Evolutionary conservation across 805 yeast species (phyloP), one percentile per base, ranked within the genome.

Genomic region (Sugiyamaella americana): DNA sequence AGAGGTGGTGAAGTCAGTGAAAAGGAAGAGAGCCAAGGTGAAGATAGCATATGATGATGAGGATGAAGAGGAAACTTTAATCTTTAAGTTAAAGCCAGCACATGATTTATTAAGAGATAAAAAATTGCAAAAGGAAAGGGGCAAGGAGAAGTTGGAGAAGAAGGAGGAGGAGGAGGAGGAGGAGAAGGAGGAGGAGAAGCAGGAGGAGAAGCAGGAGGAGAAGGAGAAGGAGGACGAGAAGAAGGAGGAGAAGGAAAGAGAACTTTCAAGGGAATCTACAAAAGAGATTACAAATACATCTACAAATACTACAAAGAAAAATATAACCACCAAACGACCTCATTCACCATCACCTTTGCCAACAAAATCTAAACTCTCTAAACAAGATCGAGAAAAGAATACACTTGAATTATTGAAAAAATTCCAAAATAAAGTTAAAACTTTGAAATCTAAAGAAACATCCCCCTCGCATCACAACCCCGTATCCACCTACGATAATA

Each of bases 21-120:
- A 35, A 23, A 43, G 39, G 34, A 37, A 37, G 30, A 54, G 49
- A 30, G 41, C 63, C 23, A 58, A 60, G 37, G 67, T 69, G 1
- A 67, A 54, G 24, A 65, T 70, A 50, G 71, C 60, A 5, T 63
- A 66, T 36, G 65, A 58, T 6, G 63, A 51, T 1, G 56, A 55
- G 10, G 60, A 50, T 22, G 53, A 52, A 1, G 54, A 39, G 8
- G 37, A 39, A 10, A 40, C 49, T 10, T 23, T n/a, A 52, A 6
- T 19, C n/a, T 18, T 45, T 40, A 58, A 58, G 44, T 53, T 54
- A 58, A 54, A 43, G 43, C 51, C 63, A 21, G 60, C 60, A 4
- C 57, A 53, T 42, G 58, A 44, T 3, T 20, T 38, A 3, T 26
- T 44, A n/a, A 24, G 39, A 23, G 47, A 44, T 20, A 30, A 16